Evolutionary conservation across 1,284 basidiomycete genomes (phyloP), one percentile per base, ranked within the genome.

Genomic region (Papiliotrema nemorosa): DNA sequence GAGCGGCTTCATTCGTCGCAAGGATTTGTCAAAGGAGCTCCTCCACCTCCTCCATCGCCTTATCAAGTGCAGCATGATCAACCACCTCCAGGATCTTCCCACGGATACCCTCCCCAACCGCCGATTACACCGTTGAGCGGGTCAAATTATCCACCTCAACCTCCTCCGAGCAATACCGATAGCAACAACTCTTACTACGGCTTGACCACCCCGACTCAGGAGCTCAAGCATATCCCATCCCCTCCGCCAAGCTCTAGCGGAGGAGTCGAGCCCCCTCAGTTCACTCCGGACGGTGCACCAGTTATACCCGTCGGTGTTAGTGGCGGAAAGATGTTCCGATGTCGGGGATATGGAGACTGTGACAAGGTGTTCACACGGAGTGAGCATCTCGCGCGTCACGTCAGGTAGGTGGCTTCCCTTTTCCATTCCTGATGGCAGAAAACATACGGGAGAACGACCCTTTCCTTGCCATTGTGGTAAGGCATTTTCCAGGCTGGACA

Each of bases 381-480:
- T 72, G 93, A 97, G 75, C 93, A 97, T 77, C 79, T 97, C 4
- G 92, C 93, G 53, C 82, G 93, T 62, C 93, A 97, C 78, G 90
- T 97, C 67, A 80, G 91, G 90, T 90, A 54, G 63, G 78, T 76
- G 3, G 4, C 7, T 26, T 27, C 44, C 44, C 40, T 44, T 43
- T 20, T 18, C 27, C 24, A 25, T 50, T 57, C 43, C 53, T 38
- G 4, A 24, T 46, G 27, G 1, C 75, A 94, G 92, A 61, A 97
- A 97, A 81, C 93, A 97, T 73, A 97, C 93, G 16, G 93, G 93
- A 54, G 93, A 97, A 71, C 83, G 91, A 5, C 93, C 93, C 4
- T 97, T 97, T 76, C 83, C 84, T 42, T 97, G 93, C 70, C 92
- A 97, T 69, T 97, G 93, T 77, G 83, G 84, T 25, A 94, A 96